These are phyloP conservation scores for Cephalotrichum gorgonifer DNA, from an alignment of 2,329 filamentous ascomycete genomes.

Conservation along the genomic window DNA sequence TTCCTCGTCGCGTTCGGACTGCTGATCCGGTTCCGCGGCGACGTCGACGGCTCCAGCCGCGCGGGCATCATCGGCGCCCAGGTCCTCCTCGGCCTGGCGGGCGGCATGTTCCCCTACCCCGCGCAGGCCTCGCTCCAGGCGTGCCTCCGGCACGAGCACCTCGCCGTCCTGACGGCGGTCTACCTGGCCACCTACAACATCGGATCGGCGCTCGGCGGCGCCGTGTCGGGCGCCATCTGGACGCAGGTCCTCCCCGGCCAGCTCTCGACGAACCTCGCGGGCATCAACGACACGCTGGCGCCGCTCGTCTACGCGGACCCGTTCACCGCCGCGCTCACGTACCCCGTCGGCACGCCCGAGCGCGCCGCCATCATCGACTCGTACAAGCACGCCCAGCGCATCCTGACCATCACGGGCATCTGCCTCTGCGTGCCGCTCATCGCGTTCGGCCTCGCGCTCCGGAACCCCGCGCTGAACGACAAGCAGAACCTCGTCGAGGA, in stretches of 20 bases:
- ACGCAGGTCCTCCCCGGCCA: slow-evolving; percentile 41
- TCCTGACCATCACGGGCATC: slow-evolving; percentile 37
- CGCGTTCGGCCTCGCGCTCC: slow-evolving; percentile 27
- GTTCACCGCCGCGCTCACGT: slow-evolving; percentile 20
- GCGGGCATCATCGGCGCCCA: slow-evolving; percentile 53
- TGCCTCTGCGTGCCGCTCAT: slow-evolving; percentile 38
- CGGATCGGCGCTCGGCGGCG: slow-evolving; percentile 48
- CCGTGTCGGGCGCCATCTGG: slow-evolving; percentile 53
- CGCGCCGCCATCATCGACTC: slow-evolving; percentile 29
- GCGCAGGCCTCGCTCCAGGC: slow-evolving; percentile 34
- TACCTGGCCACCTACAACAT: slow-evolving; percentile 55
- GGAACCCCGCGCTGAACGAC: slow-evolving; percentile 35
- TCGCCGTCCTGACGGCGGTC: slow-evolving; percentile 54
- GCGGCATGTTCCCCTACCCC: slow-evolving; percentile 49
- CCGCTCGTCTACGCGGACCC: slow-evolving; percentile 22
- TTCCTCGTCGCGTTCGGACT: slow-evolving; percentile 58
- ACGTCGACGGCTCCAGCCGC: slow-evolving; percentile 27
- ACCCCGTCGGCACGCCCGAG: slow-evolving; percentile 31
- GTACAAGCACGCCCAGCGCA: slow-evolving; percentile 35
- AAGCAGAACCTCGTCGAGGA: slow-evolving; percentile 30
- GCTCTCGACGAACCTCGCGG: slow-evolving; percentile 25
- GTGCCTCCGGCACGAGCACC: slow-evolving; percentile 34
- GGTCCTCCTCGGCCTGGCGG: slow-evolving; percentile 51
- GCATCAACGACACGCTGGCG: slow-evolving; percentile 26
- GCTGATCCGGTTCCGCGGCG: slow-evolving; percentile 52